phyloP scores from a whole-genome alignment of 331 rosid species.

The Quercus tomentella region DNA sequence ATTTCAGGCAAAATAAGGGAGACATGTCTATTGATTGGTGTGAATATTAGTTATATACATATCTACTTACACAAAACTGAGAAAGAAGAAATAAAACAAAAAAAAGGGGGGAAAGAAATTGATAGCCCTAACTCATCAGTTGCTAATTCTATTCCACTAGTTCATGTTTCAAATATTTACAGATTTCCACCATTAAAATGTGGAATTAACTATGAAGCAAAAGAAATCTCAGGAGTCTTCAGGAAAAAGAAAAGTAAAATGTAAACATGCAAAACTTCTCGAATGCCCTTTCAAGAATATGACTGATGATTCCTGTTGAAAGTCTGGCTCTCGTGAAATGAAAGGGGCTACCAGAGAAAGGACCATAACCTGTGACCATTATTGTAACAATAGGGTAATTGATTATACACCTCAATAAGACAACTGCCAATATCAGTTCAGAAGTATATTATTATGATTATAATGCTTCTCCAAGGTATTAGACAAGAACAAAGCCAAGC shows the following conservation, averaged over 20 bases:
- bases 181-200: not conserved
- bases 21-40: not conserved
- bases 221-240: not conserved
- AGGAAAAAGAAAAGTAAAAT: not conserved
- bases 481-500: conserved; percentile 15
- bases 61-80: not conserved
- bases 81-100: not conserved
- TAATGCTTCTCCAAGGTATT: not conserved
- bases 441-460: not conserved
- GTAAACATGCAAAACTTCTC: conserved; percentile 18
- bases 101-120: not conserved
- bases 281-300: conserved; percentile 3
- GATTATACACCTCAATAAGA: not conserved
- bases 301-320: conserved; percentile 3
- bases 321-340: conserved; percentile 9
- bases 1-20: not conserved
- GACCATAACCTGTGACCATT: not conserved
- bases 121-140: not conserved
- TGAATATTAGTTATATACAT: not conserved
- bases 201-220: not conserved
- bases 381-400: not conserved
- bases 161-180: not conserved
- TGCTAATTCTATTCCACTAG: not conserved
- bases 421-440: not conserved
- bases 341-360: conserved; percentile 4